Base-by-base conservation (phyloP, 345 rosid genomes). In the Gossypium turneri region DNA sequence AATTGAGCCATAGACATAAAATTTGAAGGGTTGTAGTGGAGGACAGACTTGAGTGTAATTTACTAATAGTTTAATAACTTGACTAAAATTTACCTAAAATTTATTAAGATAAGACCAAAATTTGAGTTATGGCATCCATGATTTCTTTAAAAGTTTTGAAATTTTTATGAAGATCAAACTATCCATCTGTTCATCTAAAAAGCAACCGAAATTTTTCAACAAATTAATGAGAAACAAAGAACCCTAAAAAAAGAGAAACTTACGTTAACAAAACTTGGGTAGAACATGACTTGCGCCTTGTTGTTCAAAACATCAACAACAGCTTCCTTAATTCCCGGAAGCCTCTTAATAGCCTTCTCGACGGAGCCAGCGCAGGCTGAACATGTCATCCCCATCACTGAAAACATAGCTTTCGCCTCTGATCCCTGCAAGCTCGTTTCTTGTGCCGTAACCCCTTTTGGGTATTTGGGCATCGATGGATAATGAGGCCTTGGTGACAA, bases 341-440 rank as follows among this genome's bases (percentile, higher is more conserved):
- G 92, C 72, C 98, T 81, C 73, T 94, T 94, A 78, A 94, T 70
- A 25, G 93, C 97, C 78, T 94, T 94, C 85, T 94, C 98, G 38
- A 92, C 89, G 29, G 98, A 94, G 24, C 93, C 98, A 6, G 97
- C 97, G 61, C 98, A 94, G 43, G 98, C 98, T 2, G 98, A 85
- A 76, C 94, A 90, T 0, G 92, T 87, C 98, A 94, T 89, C 67
- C 98, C 98, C 3, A 66, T n/a, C 3, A 94, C 98, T 3, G 86
- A 81, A 29, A 90, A 89, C 57, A 87, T 76, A 19, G 89, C 96
- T 74, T 79, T 87, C 44, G 84, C 77, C 76, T 83, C 85, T 4
- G 90, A 79, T 3, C 78, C 79, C 61, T 63, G 79, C 13, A 56
- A 76, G n/a, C 73, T 62, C 47, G 84, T 69, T 58, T 76, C 81